A percentile compares a stretch with the other conserved stretches of the same genome.
Conservation (phyloP, 768 basidiomycete species). For the Podaxis rugospora region DNA sequence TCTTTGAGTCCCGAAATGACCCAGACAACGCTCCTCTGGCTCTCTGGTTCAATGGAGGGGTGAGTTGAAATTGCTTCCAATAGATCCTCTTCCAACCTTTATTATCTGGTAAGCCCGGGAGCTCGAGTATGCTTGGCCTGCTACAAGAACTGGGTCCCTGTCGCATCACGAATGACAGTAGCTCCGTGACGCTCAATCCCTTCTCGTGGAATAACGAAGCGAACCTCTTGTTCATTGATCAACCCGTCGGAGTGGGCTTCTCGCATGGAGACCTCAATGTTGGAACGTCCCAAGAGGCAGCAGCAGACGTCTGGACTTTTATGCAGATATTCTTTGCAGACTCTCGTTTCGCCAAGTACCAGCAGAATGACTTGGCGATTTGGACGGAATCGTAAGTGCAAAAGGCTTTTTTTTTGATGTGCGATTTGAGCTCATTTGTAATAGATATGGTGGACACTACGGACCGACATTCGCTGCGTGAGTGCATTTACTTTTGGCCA, state of each 20-base stretch:
- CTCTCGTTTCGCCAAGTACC: conserved; percentile 44
- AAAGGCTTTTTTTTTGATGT: background rate
- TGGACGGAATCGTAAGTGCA: conserved; percentile 57
- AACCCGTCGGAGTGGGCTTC: conserved; percentile 61
- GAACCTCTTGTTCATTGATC: conserved; percentile 60
- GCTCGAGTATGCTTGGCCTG: conserved; percentile 57
- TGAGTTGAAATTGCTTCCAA: conserved; percentile 21
- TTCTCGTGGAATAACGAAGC: conserved; percentile 56
- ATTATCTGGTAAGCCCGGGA: conserved; percentile 40
- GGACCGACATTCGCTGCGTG: conserved; percentile 62
- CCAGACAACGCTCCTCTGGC: conserved; percentile 58
- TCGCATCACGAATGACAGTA: conserved; percentile 51
- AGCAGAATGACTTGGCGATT: conserved; percentile 43
- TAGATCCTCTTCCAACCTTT: background rate
- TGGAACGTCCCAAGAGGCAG: conserved; percentile 49
- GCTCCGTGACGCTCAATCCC: conserved; percentile 43
- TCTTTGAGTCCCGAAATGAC: conserved; percentile 60
- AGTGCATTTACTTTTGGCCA: conserved; percentile 11
- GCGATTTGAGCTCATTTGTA: background rate
- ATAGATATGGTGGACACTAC: conserved; percentile 68
- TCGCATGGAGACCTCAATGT: conserved; percentile 49
- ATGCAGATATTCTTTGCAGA: conserved; percentile 61
- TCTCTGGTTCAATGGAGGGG: conserved; percentile 66
- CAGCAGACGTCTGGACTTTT: conserved; percentile 56
- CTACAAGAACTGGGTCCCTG: conserved; percentile 80